Evolutionary conservation across 768 basidiomycete species (phyloP), one percentile per base, ranked within the genome.

Genomic region (Daedaleopsis sinensis): DNA sequence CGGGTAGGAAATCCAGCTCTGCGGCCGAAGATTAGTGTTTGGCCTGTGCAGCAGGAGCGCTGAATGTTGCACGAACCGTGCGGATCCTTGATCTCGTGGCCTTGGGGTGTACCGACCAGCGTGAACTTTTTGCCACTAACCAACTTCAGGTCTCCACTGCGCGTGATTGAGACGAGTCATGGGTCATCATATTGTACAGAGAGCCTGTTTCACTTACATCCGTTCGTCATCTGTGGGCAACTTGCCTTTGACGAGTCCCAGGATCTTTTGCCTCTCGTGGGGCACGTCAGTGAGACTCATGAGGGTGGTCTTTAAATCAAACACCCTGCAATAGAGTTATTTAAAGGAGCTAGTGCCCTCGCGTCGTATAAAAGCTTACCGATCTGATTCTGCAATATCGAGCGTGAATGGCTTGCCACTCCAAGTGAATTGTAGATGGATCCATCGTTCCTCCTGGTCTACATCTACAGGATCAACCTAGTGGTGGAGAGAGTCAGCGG

Each of bases 81-180:
- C 11, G 89, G 90, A 73, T 93, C 91, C 70, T 91, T 93, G 71
- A 94, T 87, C 70, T 93, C 92, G 62, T 89, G 82, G 36, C 92
- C 92, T 73, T 92, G 85, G 1, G 92, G 91, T 7, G 93, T 95
- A 12, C 94, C 94, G 19, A 95, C 77, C 12, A 94, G 78, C n/a
- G 86, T 90, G 70, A 95, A 95, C 69, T 89, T 92, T 78, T 87
- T 88, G 50, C 87, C 84, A 18, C 77, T 68, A 0, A 76, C 63
- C 6, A 92, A 77, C 44, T 82, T 79, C 37, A 91, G 77, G 65
- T 90, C 87, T 21, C 80, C 78, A 44, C 87, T 90, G 48, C 21
- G 21, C 15, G 24, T 4, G 59, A 63, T 57, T 51, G 46, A 44
- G 15, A 36, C 32, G n/a, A 59, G 19, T 2, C 19, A 3, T 18